These are phyloP conservation scores for Rubus parviflorus DNA, from an alignment of 306 rosid genomes.

Conservation along the genomic window DNA sequence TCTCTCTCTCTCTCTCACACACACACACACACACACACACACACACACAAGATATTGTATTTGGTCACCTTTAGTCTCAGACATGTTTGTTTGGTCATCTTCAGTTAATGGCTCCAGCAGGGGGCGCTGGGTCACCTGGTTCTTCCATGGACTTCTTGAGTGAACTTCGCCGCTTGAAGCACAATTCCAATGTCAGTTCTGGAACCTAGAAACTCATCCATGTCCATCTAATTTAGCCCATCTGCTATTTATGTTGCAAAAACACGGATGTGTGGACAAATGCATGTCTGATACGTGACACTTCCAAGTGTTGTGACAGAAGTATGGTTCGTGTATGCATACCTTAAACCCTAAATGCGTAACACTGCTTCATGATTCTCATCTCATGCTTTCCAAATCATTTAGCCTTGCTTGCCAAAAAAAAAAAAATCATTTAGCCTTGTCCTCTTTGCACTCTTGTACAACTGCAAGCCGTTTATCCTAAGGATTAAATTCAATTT, in stretches of 20 bases:
- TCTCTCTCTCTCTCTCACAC: background rate
- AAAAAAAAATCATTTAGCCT: background rate
- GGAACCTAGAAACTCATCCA: slow-evolving; percentile 20
- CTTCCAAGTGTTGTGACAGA: background rate
- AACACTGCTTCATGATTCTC: background rate
- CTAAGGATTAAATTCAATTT: too few relatives aligned
- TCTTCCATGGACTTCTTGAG: slow-evolving; percentile 59
- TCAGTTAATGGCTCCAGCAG: slow-evolving; percentile 44
- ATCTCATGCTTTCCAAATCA: background rate
- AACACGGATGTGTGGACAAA: background rate
- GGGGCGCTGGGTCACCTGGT: slow-evolving; percentile 37
- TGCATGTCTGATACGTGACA: background rate
- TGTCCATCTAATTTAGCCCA: background rate
- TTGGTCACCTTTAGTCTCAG: background rate
- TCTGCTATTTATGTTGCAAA: background rate
- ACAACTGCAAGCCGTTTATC: background rate
- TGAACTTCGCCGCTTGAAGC: slow-evolving; percentile 59
- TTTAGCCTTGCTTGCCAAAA: background rate
- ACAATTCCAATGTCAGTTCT: slow-evolving; percentile 30
- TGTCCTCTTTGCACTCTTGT: background rate
- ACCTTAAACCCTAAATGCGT: background rate
- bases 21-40: background rate
- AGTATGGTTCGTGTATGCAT: background rate
- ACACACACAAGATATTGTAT: background rate
- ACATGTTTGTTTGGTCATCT: slow-evolving; percentile 3